A percentile compares a stretch with the other conserved stretches of the same genome.
These are phyloP conservation scores for Neoascochyta sp. DNA, from an alignment of 2,329 filamentous ascomycete species.

Conservation along the genomic window DNA sequence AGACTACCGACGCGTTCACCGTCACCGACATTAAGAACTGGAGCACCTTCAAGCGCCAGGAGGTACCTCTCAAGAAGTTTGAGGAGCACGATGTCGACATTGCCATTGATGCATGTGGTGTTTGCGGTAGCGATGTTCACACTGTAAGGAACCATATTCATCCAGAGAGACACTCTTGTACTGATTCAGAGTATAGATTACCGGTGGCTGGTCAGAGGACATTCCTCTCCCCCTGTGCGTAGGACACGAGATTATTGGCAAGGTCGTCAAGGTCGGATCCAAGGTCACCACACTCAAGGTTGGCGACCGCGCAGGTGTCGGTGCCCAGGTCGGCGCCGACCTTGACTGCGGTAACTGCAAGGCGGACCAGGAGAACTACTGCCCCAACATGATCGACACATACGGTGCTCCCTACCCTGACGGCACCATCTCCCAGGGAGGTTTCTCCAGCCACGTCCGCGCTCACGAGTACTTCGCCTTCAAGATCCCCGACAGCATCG, in stretches of 20 bases:
- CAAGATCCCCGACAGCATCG: constrained; percentile 72
- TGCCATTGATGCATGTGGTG: constrained; percentile 64
- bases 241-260: constrained; percentile 58
- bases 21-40: constrained; percentile 58
- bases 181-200: too few species aligned
- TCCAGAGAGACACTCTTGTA: too few species aligned
- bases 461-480: constrained; percentile 73
- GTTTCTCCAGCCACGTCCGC: constrained; percentile 65
- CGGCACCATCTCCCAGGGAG: constrained; percentile 63
- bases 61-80: constrained; percentile 72
- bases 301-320: constrained; percentile 48
- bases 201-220: constrained; percentile 61
- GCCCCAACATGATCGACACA: constrained; percentile 49
- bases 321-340: constrained; percentile 50
- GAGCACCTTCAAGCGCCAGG: constrained; percentile 55
- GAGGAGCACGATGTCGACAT: constrained; percentile 84
- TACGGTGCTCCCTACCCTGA: constrained; percentile 50
- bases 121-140: constrained; percentile 50
- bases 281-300: constrained; percentile 50
- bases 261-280: constrained; percentile 49
- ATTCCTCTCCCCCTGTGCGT: constrained; percentile 61
- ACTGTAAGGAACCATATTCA: too few species aligned
- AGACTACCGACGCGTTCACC: constrained; percentile 50
- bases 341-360: constrained; percentile 52
- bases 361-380: constrained; percentile 53